Evolutionary conservation across 1,284 basidiomycete genomes (phyloP).

Genomic region (Moniliella sp.): DNA sequence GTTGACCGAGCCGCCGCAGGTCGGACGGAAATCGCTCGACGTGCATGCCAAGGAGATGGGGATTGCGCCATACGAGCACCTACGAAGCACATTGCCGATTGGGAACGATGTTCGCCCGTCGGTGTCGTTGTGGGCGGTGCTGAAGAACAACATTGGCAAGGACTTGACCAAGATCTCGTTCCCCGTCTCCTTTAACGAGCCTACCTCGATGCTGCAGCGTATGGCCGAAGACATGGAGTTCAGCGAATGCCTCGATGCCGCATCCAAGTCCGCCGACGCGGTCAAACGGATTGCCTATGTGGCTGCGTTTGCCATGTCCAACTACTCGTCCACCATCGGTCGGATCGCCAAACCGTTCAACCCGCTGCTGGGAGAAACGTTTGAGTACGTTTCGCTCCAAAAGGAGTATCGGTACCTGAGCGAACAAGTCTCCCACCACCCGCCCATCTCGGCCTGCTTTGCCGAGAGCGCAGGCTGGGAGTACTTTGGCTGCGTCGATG

Average conservation of each 20-base stretch:
- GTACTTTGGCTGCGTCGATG: constrained; percentile 49
- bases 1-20: too few relatives aligned
- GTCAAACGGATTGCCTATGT: constrained; percentile 72
- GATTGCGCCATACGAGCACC: constrained; percentile 41
- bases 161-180: constrained; percentile 87
- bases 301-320: constrained; percentile 89
- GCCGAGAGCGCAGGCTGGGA: constrained; percentile 70
- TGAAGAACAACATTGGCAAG: constrained; percentile 90
- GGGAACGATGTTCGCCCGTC: constrained; percentile 60
- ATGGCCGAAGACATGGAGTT: constrained; percentile 39
- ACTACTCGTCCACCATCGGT: constrained; percentile 76
- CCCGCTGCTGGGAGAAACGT: constrained; percentile 53
- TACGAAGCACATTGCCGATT: constrained; percentile 50
- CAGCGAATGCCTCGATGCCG: constrained; percentile 46
- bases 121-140: constrained; percentile 77
- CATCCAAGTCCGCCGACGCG: constrained; percentile 54
- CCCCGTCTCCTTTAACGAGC: constrained; percentile 71
- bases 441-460: constrained; percentile 79
- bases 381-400: constrained; percentile 61
- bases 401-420: constrained; percentile 84
- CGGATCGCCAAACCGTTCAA: constrained; percentile 33
- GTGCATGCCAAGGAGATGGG: constrained; percentile 8
- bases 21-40: too few relatives aligned
- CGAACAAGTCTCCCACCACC: constrained; percentile 88
- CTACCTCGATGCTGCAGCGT: constrained; percentile 57